Evolutionary conservation across 306 rosid genomes (phyloP), one percentile per base, ranked within the genome.

Genomic region (Purshia tridentata): DNA sequence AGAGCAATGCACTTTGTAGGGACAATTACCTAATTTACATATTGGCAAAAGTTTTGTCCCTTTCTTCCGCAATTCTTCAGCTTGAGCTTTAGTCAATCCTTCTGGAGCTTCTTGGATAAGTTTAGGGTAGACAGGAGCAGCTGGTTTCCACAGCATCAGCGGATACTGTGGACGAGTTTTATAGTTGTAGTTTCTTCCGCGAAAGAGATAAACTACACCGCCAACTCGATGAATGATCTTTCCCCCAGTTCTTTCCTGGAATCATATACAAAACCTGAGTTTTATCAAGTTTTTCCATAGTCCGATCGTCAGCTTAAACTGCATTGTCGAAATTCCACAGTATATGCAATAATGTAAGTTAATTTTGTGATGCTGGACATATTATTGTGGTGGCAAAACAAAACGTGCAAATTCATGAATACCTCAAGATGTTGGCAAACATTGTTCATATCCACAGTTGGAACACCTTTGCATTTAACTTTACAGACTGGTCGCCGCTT

Each of bases 81-180:
- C 97, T 88, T 91, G 92, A 55, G 69, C 88, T 80, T 84, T 89
- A 0, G 95, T 85, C 86, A 91, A 84, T 60, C 97, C 97, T 70
- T 82, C 98, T 1, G 98, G 97, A 76, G 96, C 92, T 69, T 91
- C 97, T 69, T 88, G 97, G 78, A 94, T 91, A 77, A 94, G 97
- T 81, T 94, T 94, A 35, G 98, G 98, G 78, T 94, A 86, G 67
- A 90, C 67, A 3, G 99, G 99, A 53, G 99, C 84, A 18, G 99
- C 97, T 69, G 99, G 99, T 81, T 91, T 94, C 99, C 99, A 94
- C 65, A 94, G 91, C 99, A 94, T 94, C 81, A 91, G 78, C 11
- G 97, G 99, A 82, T 88, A 94, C 80, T 86, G 96, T 4, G 99
- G 97, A 67, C 91, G 97, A 55, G 91, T 81, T 20, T 82, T 88